phyloP scores from a whole-genome alignment of 2,329 filamentous ascomycete species.

The Aureobasidium melanogenum region DNA sequence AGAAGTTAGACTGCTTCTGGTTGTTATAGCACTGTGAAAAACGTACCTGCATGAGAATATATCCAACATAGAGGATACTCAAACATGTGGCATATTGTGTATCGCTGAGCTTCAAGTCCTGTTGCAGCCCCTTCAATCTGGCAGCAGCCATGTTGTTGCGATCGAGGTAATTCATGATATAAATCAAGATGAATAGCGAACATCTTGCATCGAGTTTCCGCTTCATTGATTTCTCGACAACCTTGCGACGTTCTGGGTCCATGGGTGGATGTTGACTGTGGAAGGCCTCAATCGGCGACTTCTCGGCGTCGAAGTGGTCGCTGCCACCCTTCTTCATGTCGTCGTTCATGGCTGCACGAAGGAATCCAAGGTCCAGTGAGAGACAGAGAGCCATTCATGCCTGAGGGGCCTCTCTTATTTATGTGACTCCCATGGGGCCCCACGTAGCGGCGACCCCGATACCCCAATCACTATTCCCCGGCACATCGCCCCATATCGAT shows the following conservation, averaged over 20 bases:
- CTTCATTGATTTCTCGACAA: conserved; percentile 8
- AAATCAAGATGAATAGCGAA: conserved; percentile 58
- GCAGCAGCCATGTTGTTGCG: conserved; percentile 53
- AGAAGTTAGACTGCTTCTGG: not conserved
- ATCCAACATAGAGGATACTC: conserved; percentile 53
- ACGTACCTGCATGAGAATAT: conserved; percentile 27
- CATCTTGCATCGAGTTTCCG: not conserved
- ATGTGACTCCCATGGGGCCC: conserved; percentile 3
- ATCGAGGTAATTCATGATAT: conserved; percentile 66
- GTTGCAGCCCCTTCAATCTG: conserved; percentile 54
- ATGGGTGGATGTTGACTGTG: not conserved
- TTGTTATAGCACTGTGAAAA: not conserved
- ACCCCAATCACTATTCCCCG: not conserved
- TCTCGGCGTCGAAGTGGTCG: not conserved
- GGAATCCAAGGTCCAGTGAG: not conserved
- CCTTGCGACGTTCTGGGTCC: not conserved
- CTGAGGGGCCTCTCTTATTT: not conserved
- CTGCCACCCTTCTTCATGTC: not conserved
- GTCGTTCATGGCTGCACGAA: not conserved
- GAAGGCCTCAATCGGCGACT: not conserved
- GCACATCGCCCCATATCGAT: conserved; percentile 1
- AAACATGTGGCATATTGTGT: conserved; percentile 47
- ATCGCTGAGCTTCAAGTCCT: conserved; percentile 47
- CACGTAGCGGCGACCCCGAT: not conserved
- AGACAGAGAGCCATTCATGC: not conserved